Conservation (phyloP, 208 protist genomes). For the Wallacemonas sp. region DNA sequence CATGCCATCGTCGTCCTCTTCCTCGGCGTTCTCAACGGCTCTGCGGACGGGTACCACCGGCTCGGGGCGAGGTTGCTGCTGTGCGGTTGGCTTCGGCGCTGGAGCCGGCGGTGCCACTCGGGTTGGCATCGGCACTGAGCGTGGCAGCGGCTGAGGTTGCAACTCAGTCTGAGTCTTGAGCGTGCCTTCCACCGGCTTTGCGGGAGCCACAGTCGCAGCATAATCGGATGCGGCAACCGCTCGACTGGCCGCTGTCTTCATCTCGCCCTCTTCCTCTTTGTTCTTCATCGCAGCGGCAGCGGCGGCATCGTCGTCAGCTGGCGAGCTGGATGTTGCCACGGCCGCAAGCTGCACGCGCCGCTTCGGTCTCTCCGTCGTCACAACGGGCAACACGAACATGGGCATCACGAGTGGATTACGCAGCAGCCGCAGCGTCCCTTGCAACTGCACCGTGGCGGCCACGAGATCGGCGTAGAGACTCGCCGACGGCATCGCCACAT, state of each 20-base stretch:
- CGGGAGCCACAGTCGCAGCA: no score
- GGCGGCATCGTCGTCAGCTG: background rate
- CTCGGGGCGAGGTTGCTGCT: no score
- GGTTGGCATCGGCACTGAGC: background rate
- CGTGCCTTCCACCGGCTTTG: background rate
- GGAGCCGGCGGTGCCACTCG: background rate
- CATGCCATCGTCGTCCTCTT: slow-evolving; percentile 41
- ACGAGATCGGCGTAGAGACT: slow-evolving; percentile 21
- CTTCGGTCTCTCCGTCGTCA: slow-evolving; percentile 45
- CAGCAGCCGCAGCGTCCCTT: slow-evolving; percentile 33
- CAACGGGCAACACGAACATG: slow-evolving; percentile 44
- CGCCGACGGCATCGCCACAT: background rate
- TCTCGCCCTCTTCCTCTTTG: no score
- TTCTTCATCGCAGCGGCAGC: no score
- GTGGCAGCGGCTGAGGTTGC: background rate
- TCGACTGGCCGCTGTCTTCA: no score
- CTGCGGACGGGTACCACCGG: background rate
- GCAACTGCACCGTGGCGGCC: slow-evolving; percentile 34
- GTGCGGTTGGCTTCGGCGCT: background rate
- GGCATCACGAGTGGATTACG: slow-evolving; percentile 52
- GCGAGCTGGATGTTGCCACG: background rate
- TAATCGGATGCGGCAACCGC: no score
- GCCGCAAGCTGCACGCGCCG: slow-evolving; percentile 23
- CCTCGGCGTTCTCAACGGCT: slow-evolving; percentile 7
- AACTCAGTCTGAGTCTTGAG: background rate